These are phyloP conservation scores for Nakazawaea ambrosiae DNA, from an alignment of 805 yeast genomes.

Conservation along the genomic window DNA sequence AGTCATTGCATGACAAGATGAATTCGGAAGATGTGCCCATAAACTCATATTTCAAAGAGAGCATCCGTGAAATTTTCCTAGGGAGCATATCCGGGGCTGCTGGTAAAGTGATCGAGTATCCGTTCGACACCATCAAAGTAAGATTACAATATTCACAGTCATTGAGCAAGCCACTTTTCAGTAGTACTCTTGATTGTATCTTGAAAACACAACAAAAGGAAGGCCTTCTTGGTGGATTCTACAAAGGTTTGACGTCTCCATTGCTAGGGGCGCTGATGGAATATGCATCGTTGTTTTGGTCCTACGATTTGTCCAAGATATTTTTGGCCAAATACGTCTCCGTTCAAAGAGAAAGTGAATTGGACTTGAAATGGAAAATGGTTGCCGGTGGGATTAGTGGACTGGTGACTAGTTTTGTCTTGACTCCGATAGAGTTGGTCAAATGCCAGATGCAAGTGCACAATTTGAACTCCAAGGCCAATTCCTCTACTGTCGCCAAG, in stretches of 20 bases:
- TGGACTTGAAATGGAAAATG: constrained; percentile 27
- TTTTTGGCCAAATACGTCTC: constrained; percentile 16
- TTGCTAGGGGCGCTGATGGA: constrained; percentile 87
- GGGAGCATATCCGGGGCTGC: constrained; percentile 69
- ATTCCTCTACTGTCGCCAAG: constrained; percentile 25
- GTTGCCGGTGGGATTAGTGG: constrained; percentile 81
- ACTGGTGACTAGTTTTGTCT: constrained; percentile 67
- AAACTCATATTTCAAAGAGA: constrained; percentile 4
- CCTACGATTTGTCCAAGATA: constrained; percentile 45
- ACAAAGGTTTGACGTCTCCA: constrained; percentile 76
- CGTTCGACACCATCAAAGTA: constrained; percentile 90
- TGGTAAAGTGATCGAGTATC: constrained; percentile 83
- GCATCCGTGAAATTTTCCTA: constrained; percentile 32
- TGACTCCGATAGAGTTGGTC: constrained; percentile 89
- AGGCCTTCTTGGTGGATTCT: constrained; percentile 68
- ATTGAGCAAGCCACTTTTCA: constrained; percentile 37
- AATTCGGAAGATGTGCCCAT: neutral
- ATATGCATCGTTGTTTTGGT: constrained; percentile 69
- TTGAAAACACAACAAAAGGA: constrained; percentile 54
- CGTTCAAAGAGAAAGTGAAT: constrained; percentile 14
- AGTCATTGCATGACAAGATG: no score
- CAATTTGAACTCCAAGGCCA: constrained; percentile 20
- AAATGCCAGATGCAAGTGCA: constrained; percentile 85
- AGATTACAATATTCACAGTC: constrained; percentile 72
- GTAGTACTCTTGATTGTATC: constrained; percentile 63